Base-by-base conservation (phyloP, 2,329 filamentous ascomycete genomes). In the Alternaria brassicicola region DNA sequence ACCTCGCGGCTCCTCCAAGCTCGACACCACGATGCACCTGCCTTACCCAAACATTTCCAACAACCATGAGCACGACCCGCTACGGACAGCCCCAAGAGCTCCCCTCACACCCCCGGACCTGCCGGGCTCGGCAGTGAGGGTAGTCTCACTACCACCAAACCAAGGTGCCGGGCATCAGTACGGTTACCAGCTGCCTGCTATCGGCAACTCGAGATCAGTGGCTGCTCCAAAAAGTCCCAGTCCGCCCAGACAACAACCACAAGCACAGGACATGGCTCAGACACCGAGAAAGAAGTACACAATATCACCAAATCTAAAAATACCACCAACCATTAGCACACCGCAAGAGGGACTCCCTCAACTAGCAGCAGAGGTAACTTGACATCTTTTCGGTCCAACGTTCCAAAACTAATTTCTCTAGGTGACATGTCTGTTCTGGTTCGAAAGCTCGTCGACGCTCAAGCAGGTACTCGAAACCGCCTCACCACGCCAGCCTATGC, bases 391-490 rank as follows among this genome's bases (percentile, higher is more conserved):
- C 13, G 33, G 6, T 13, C 23, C 6, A 4, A 48, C 13, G 7
- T 5, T 48, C 64, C 53, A 63, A 31, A 23, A 50, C 68, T 47
- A 69, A 58, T 26, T 21, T 21, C 48, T 36, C 15, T 39, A 97
- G 91, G 91, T 98, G 78, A 96, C 94, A 12, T 97, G 94, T 73
- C 84, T 99, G 13, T 97, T 98, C 80, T 98, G 95, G 94, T 98
- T 98, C 75, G 93, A 98, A 78, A 90, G 90, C 15, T 89, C 91
- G 41, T 85, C 89, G n/a, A 89, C 90, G 21, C 81, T 98, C 15
- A 86, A 90, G 66, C 84, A 86, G 56, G 91, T 93, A 35, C 89
- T 93, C 73, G 86, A 88, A 9, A 79, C 86, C 6, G 77, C 78
- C 35, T 76, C 77, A 8, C 73, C 80, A 62, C 64, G 70, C 67